Conservation (phyloP, 2,329 filamentous ascomycete genomes). For the Geosmithia flava region DNA sequence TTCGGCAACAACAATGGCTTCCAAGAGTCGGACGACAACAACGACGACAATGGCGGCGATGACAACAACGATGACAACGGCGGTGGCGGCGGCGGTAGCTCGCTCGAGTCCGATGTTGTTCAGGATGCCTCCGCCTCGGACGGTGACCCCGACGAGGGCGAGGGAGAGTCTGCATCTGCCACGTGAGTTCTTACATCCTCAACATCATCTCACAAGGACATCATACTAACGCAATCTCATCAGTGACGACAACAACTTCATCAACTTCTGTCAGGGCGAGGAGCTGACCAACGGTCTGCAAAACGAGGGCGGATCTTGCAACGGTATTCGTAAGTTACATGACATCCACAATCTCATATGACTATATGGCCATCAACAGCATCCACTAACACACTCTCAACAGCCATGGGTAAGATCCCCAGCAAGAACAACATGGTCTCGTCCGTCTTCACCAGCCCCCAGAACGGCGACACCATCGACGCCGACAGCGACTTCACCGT, state of each 20-base stretch:
- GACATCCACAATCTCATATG: no score
- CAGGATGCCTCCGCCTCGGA: conserved; percentile 31
- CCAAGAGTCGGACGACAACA: conserved; percentile 8
- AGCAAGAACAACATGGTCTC: conserved; percentile 43
- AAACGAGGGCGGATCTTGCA: conserved; percentile 46
- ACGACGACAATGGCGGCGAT: conserved; percentile 6
- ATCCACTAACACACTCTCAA: no score
- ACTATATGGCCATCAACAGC: no score
- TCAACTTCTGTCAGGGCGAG: conserved; percentile 46
- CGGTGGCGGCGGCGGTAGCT: conserved; percentile 12
- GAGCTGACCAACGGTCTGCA: conserved; percentile 50
- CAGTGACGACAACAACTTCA: conserved; percentile 47
- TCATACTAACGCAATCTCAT: conserved; percentile 4
- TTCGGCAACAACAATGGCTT: conserved; percentile 7
- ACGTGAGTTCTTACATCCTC: conserved; percentile 17
- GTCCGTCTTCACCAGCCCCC: conserved; percentile 37
- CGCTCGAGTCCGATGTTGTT: conserved; percentile 23
- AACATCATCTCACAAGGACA: neutral
- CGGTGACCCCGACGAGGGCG: conserved; percentile 22
- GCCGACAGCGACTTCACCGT: conserved; percentile 39
- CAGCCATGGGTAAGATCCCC: conserved; percentile 50
- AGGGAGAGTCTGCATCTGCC: conserved; percentile 31
- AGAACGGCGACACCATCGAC: conserved; percentile 33
- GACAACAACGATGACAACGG: conserved; percentile 4
- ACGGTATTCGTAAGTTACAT: conserved; percentile 41